phyloP scores from a whole-genome alignment of 495 filamentous ascomycete species.

The Parachaetomium inaequale region DNA sequence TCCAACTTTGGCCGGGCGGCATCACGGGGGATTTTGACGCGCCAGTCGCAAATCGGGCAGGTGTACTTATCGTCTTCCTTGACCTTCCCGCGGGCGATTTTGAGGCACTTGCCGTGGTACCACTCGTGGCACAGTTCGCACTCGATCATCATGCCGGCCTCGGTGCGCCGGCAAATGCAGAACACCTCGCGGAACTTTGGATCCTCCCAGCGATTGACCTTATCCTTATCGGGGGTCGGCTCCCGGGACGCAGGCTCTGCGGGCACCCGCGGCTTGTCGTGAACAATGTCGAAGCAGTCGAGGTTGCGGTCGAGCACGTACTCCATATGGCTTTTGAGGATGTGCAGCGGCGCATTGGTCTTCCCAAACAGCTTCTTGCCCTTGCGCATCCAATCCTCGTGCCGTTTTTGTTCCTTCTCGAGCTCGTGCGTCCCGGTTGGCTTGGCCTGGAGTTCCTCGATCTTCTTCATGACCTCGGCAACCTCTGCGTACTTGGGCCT shows the following conservation, averaged over 20 bases:
- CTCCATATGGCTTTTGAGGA: constrained; percentile 89
- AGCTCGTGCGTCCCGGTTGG: constrained; percentile 86
- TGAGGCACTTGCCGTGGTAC: constrained; percentile 98
- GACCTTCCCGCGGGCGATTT: constrained; percentile 95
- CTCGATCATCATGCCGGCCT: constrained; percentile 99
- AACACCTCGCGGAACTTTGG: constrained; percentile 73
- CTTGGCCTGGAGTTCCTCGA: constrained; percentile 87
- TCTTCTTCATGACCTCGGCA: constrained; percentile 77
- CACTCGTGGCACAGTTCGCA: constrained; percentile 98
- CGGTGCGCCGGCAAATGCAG: constrained; percentile 89
- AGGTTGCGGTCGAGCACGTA: constrained; percentile 83
- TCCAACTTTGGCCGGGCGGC: constrained; percentile 94
- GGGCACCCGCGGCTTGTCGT: constrained; percentile 79
- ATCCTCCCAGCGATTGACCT: constrained; percentile 46
- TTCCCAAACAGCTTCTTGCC: constrained; percentile 99
- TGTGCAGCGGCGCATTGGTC: constrained; percentile 94
- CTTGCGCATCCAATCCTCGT: constrained; percentile 99
- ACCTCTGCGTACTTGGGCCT: constrained; percentile 90
- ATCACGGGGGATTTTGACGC: constrained; percentile 97
- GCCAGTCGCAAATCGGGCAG: constrained; percentile 96
- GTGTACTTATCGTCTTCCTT: constrained; percentile 99
- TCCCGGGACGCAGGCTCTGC: constrained; percentile 90
- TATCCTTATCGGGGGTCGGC: constrained; percentile 66
- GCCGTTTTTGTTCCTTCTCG: constrained; percentile 89
- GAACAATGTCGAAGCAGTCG: constrained; percentile 84